Conservation (phyloP, 192 early-diverging fungal genomes). For the Coemansia aciculifera region DNA sequence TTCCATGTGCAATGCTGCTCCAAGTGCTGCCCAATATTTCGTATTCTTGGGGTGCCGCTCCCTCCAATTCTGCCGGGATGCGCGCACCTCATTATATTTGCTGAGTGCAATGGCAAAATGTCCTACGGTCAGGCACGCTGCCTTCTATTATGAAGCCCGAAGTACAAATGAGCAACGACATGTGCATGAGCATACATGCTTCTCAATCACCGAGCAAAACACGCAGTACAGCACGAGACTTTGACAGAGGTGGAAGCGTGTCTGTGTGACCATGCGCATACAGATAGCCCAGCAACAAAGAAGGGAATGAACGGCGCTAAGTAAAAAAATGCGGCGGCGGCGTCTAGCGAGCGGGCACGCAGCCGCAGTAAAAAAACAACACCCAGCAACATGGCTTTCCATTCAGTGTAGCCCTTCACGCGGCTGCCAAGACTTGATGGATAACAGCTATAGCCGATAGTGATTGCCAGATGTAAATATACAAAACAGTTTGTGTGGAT, state of each 20-base stretch:
- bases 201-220: conserved; percentile 7
- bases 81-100: background rate
- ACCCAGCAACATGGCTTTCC: conserved; percentile 1
- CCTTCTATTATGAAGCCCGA: conserved; percentile 2
- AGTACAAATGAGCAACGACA: background rate
- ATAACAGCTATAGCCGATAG: conserved; percentile 3
- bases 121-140: conserved; percentile 1
- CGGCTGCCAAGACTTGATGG: conserved; percentile 1
- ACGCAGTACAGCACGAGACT: background rate
- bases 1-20: background rate
- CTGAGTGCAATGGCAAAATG: conserved; percentile 1
- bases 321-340: conserved; percentile 5
- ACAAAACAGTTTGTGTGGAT: conserved; percentile 1
- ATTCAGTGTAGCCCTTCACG: background rate
- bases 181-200: conserved; percentile 1
- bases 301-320: background rate
- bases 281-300: background rate
- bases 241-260: conserved; percentile 1
- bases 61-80: conserved; percentile 2
- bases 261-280: conserved; percentile 2
- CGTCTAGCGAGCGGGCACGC: background rate
- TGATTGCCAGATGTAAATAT: background rate
- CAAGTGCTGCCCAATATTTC: background rate
- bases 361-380: background rate
- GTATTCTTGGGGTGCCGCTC: background rate